A percentile compares a stretch with the other conserved stretches of the same genome.
phyloP scores from a whole-genome alignment of 2,329 filamentous ascomycete species.

The Aspergillus sp. region DNA sequence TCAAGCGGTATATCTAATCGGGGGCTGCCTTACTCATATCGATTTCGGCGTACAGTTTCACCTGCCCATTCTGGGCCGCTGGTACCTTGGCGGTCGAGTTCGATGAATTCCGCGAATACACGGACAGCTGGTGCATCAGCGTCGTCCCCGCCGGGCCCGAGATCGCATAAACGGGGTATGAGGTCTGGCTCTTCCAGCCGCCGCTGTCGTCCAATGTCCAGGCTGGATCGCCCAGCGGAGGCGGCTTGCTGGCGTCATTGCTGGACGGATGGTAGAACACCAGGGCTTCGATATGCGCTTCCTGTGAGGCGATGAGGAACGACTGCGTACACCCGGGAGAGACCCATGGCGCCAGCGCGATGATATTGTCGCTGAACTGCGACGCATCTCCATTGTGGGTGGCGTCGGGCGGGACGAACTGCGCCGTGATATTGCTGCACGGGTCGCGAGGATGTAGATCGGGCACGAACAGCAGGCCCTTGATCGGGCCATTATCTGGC shows the following conservation, averaged over 20 bases:
- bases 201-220: conserved; percentile 65
- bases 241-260: conserved; percentile 49
- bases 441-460: conserved; percentile 49
- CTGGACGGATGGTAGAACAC: conserved; percentile 46
- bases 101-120: conserved; percentile 69
- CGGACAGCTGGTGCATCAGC: conserved; percentile 61
- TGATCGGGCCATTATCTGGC: conserved; percentile 52
- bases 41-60: conserved; percentile 41
- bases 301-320: conserved; percentile 56
- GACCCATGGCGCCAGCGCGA: conserved; percentile 83
- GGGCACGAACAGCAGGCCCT: conserved; percentile 79
- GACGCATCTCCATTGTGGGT: conserved; percentile 62
- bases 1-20: conserved; percentile 34
- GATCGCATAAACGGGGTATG: conserved; percentile 76
- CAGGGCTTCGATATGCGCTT: conserved; percentile 52
- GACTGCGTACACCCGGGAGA: conserved; percentile 60
- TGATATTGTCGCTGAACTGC: conserved; percentile 57
- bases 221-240: conserved; percentile 50
- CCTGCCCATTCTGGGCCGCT: background rate
- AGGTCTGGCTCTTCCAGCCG: conserved; percentile 61
- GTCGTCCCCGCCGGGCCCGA: conserved; percentile 55
- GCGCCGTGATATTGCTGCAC: conserved; percentile 54
- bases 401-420: conserved; percentile 65
- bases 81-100: conserved; percentile 47
- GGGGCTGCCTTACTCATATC: conserved; percentile 29